Base-by-base conservation (phyloP, 1,284 basidiomycete genomes). In the Apiotrichum brassicae region DNA sequence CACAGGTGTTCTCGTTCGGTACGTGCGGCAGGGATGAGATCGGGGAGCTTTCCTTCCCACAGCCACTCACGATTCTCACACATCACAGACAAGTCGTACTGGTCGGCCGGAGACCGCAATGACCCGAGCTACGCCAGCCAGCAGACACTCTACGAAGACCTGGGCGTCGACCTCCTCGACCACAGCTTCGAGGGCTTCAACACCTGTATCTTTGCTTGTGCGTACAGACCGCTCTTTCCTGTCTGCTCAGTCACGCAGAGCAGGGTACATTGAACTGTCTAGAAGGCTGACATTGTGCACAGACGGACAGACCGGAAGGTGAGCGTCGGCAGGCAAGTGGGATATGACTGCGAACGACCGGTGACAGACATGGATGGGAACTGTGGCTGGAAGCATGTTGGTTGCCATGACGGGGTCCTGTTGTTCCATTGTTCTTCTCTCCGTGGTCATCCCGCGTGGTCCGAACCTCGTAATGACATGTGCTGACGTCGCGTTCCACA, bases 151-250 rank as follows among this genome's bases (percentile, higher is more conserved):
- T 97, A 91, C 72, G 83, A 94, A 60, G 94, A 97, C 76, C 75
- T 98, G 30, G 95, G 95, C 39, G 85, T 87, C 71, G 94, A 97
- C 65, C 75, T 98, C 45, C 78, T 98, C 61, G 87, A 97, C 69
- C 93, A 97, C 72, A 85, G 88, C 38, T 97, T 97, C 75, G 77
- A 87, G 42, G 95, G 94, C 22, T 98, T 97, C 76, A 97, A 98
- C 78, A 90, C 92, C 47, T 94, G 90, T 80, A 94, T 95, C 74
- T 79, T 97, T 71, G 91, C 92, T 72, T 94, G 90, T 95, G 76
- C 80, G 91, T 85, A 33, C 23, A 19, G 42, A 35, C 20, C 9
- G 24, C 18, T 22, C n/a, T n/a, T n/a, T n/a, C n/a, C n/a, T n/a
- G n/a, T n/a, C n/a, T n/a, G n/a, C n/a, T n/a, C n/a, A n/a, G n/a